These are phyloP conservation scores for Luvunga scandens DNA, from an alignment of 345 rosid species.

Conservation along the genomic window DNA sequence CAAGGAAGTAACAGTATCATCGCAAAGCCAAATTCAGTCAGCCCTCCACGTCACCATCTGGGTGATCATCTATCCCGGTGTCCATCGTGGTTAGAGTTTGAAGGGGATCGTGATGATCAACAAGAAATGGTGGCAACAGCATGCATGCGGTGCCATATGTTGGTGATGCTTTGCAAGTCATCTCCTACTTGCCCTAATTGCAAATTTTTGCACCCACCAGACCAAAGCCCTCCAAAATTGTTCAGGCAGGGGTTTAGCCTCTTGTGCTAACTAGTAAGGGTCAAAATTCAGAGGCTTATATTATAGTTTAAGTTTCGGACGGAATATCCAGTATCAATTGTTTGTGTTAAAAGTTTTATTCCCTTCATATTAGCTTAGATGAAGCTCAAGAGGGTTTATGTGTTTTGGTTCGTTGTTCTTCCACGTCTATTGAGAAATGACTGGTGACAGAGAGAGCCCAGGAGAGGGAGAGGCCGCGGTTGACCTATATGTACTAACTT, in stretches of 20 bases:
- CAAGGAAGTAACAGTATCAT: constrained; percentile 7
- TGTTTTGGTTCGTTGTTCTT: constrained; percentile 11
- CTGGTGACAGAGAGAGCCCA: neutral
- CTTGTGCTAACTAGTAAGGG: constrained; percentile 45
- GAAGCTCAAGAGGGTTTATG: neutral
- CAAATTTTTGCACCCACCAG: constrained; percentile 80
- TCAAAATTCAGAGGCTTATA: neutral
- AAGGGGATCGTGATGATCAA: constrained; percentile 24
- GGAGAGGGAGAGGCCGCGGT: constrained; percentile 4
- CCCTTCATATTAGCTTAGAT: no score
- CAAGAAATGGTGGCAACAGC: constrained; percentile 78
- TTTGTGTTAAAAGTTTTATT: neutral
- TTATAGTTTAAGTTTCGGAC: neutral
- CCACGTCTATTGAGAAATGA: constrained; percentile 7
- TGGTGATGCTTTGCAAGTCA: constrained; percentile 77
- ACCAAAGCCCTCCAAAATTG: constrained; percentile 41
- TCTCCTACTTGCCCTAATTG: constrained; percentile 87
- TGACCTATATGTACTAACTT: constrained; percentile 7
- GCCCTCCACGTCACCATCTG: neutral
- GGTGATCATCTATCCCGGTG: constrained; percentile 19
- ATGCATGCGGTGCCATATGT: constrained; percentile 75
- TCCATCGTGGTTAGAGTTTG: constrained; percentile 55
- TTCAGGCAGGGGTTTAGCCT: constrained; percentile 56
- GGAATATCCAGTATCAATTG: neutral
- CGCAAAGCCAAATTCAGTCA: constrained; percentile 12